Conservation (phyloP, 2,329 filamentous ascomycete genomes). For the Colletotrichum tropicale region DNA sequence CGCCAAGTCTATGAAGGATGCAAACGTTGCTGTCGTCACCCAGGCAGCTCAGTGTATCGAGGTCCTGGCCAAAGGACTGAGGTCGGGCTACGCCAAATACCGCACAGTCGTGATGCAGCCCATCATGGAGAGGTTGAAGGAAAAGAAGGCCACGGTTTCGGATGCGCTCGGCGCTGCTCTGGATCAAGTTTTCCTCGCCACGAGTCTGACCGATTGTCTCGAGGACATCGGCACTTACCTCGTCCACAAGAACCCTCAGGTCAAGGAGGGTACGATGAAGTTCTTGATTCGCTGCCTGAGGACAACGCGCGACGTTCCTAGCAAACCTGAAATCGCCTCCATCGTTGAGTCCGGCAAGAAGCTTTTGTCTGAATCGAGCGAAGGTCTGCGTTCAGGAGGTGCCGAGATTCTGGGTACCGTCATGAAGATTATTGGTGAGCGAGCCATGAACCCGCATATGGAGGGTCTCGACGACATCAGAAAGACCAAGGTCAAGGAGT, state of each 20-base stretch:
- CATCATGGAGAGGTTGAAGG: constrained; percentile 94
- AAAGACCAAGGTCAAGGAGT: constrained; percentile 96
- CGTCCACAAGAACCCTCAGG: constrained; percentile 94
- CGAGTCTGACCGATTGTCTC: constrained; percentile 82
- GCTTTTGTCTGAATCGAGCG: constrained; percentile 86
- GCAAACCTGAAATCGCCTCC: constrained; percentile 79
- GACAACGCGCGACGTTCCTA: constrained; percentile 82
- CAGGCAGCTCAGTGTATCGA: constrained; percentile 94
- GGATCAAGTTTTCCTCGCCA: constrained; percentile 70
- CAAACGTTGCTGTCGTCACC: constrained; percentile 93
- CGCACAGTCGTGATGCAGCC: constrained; percentile 80
- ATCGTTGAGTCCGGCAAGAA: constrained; percentile 93
- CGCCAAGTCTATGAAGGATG: constrained; percentile 98
- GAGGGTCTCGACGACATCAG: constrained; percentile 95
- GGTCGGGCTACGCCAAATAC: constrained; percentile 80
- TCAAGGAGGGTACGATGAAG: constrained; percentile 93
- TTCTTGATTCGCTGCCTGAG: constrained; percentile 90
- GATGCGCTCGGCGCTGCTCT: constrained; percentile 88
- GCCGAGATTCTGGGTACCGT: constrained; percentile 91
- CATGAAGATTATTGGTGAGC: constrained; percentile 98
- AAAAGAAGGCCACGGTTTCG: constrained; percentile 90
- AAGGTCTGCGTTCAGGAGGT: constrained; percentile 83
- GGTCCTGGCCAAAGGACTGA: constrained; percentile 83
- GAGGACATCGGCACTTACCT: constrained; percentile 87
- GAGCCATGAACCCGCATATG: constrained; percentile 90